A percentile compares a stretch with the other conserved stretches of the same genome.
These are phyloP conservation scores for Dryas octopetala DNA, from an alignment of 306 rosid genomes.

Conservation along the genomic window DNA sequence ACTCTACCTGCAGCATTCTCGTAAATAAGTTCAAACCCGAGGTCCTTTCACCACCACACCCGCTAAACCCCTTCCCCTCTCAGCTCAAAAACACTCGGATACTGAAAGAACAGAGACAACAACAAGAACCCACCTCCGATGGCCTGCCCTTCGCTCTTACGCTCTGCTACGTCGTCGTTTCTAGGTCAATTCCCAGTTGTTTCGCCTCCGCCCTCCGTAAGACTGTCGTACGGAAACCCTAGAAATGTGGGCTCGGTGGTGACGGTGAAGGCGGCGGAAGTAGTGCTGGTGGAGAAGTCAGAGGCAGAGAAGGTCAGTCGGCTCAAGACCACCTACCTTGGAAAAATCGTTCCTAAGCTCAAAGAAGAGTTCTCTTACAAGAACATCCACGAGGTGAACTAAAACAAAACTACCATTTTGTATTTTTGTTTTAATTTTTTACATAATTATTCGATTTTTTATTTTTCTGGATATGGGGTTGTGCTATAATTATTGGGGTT, in stretches of 20 bases:
- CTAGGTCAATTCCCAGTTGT: slow-evolving; percentile 48
- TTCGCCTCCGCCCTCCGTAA: slow-evolving; percentile 30
- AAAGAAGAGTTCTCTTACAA: slow-evolving; percentile 81
- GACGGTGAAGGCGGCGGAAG: slow-evolving; percentile 57
- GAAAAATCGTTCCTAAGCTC: slow-evolving; percentile 73
- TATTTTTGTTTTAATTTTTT: background rate
- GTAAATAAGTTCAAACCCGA: slow-evolving; percentile 24
- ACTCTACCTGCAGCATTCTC: background rate
- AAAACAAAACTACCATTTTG: background rate
- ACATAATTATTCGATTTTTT: background rate
- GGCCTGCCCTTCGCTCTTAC: slow-evolving; percentile 67
- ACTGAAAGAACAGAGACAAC: slow-evolving; percentile 17
- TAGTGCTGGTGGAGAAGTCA: slow-evolving; percentile 77
- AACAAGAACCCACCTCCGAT: slow-evolving; percentile 21
- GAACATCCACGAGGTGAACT: slow-evolving; percentile 62
- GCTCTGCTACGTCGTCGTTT: slow-evolving; percentile 68
- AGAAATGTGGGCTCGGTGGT: slow-evolving; percentile 31
- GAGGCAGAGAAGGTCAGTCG: slow-evolving; percentile 65
- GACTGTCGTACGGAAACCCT: slow-evolving; percentile 27
- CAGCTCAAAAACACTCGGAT: background rate
- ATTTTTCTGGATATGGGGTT: slow-evolving; percentile 14
- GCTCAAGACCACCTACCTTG: slow-evolving; percentile 61
- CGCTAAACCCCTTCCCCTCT: background rate
- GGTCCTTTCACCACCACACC: background rate
- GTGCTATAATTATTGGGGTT: background rate